A percentile compares a stretch with the other conserved stretches of the same genome.
phyloP scores from a whole-genome alignment of 352 stramenopile genomes.

The Phytopythium oedochilum region DNA sequence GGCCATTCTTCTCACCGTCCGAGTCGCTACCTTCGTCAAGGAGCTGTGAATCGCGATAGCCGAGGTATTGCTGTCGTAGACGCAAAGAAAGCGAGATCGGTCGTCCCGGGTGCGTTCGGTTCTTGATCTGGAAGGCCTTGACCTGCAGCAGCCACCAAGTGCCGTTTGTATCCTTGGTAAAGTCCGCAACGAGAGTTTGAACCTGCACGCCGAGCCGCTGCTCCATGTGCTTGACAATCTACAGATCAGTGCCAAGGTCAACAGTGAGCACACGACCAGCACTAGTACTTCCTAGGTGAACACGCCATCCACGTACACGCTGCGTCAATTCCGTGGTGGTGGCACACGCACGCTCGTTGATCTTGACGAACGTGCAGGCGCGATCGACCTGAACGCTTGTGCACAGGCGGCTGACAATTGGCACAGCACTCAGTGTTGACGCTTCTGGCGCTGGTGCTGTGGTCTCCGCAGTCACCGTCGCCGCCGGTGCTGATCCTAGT shows the following conservation, averaged over 20 bases:
- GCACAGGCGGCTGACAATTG: slow-evolving; percentile 49
- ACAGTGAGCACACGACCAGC: background rate
- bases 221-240: slow-evolving; percentile 78
- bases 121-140: slow-evolving; percentile 66
- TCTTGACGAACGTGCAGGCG: slow-evolving; percentile 72
- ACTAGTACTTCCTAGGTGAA: background rate
- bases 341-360: slow-evolving; percentile 66
- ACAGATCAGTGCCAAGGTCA: background rate
- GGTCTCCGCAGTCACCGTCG: background rate
- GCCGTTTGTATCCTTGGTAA: slow-evolving; percentile 56
- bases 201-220: slow-evolving; percentile 51
- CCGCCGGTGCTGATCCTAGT: background rate
- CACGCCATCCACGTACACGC: slow-evolving; percentile 28
- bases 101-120: slow-evolving; percentile 23
- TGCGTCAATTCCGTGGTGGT: slow-evolving; percentile 64
- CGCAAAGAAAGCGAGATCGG: slow-evolving; percentile 37
- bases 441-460: slow-evolving; percentile 12
- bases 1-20: slow-evolving; percentile 29
- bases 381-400: slow-evolving; percentile 64
- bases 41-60: slow-evolving; percentile 60
- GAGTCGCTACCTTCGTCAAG: slow-evolving; percentile 53
- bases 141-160: slow-evolving; percentile 80
- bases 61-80: slow-evolving; percentile 42
- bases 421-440: slow-evolving; percentile 15
- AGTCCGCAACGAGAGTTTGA: slow-evolving; percentile 67